Conservation (phyloP, 768 basidiomycete genomes). For the Podaxis sp. region DNA sequence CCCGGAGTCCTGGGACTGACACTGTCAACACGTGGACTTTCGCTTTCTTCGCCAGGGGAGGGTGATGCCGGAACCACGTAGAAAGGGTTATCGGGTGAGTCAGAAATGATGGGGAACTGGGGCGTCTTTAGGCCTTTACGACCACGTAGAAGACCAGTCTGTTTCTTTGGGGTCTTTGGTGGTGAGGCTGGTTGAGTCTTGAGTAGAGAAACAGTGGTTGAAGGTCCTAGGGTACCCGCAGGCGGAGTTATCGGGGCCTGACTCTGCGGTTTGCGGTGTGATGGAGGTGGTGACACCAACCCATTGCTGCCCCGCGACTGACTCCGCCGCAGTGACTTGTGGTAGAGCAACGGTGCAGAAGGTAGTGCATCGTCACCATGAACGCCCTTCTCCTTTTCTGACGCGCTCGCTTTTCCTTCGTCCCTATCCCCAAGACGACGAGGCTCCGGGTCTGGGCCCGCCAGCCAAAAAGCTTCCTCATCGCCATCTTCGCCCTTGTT, state of each 20-base stretch:
- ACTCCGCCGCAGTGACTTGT: constrained; percentile 24
- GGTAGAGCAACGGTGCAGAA: constrained; percentile 35
- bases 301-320: constrained; percentile 26
- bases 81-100: constrained; percentile 76
- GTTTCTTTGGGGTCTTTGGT: constrained; percentile 39
- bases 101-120: constrained; percentile 31
- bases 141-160: constrained; percentile 22
- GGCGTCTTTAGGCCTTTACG: constrained; percentile 8
- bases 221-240: constrained; percentile 7
- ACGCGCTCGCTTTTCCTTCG: constrained; percentile 13
- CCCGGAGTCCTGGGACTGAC: constrained; percentile 29
- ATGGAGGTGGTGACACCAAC: constrained; percentile 68
- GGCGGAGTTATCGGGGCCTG: constrained; percentile 3
- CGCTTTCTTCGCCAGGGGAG: constrained; percentile 35
- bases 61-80: constrained; percentile 30
- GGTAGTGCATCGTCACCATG: constrained; percentile 10
- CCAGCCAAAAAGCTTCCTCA: constrained; percentile 55
- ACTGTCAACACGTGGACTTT: constrained; percentile 32
- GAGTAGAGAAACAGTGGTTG: constrained; percentile 14
- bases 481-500: constrained; percentile 36
- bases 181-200: constrained; percentile 30
- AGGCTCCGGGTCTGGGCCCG: constrained; percentile 26
- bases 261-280: constrained; percentile 41
- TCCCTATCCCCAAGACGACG: constrained; percentile 18
- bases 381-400: constrained; percentile 16